Conservation (phyloP, 2,329 filamentous ascomycete species). For the Polytolypa hystricis region DNA sequence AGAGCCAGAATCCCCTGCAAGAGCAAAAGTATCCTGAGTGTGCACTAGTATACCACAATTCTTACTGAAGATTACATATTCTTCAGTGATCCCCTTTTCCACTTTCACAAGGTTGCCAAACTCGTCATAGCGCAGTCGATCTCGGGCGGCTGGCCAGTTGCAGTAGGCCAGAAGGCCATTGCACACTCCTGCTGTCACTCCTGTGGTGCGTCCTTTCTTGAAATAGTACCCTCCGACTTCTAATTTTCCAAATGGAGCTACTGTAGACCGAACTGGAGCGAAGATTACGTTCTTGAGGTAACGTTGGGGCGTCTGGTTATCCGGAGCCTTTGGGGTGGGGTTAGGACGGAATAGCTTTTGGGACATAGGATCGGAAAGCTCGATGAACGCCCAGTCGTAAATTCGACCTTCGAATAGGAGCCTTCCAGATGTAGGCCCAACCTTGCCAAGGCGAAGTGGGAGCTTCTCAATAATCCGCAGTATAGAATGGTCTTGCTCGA, state of each 20-base stretch:
- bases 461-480: background rate
- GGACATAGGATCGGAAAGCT: slow-evolving; percentile 1
- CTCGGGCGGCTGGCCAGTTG: slow-evolving; percentile 1
- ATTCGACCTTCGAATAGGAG: background rate
- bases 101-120: background rate
- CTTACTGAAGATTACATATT: slow-evolving; percentile 4
- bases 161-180: slow-evolving; percentile 8
- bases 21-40: background rate
- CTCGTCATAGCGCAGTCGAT: background rate
- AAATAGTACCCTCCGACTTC: slow-evolving; percentile 8
- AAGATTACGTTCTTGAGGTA: background rate
- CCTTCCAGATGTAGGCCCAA: slow-evolving; percentile 6
- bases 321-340: too few species aligned
- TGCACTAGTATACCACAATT: background rate
- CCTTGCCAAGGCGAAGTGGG: slow-evolving; percentile 6
- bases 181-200: slow-evolving; percentile 7
- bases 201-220: slow-evolving; percentile 8
- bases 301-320: too few species aligned
- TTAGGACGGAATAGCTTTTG: slow-evolving; percentile 1
- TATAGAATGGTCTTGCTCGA: background rate
- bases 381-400: slow-evolving; percentile 9
- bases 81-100: background rate
- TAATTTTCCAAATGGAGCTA: slow-evolving; percentile 2
- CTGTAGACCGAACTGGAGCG: too few species aligned
- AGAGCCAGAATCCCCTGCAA: slow-evolving; percentile 2